A percentile compares a stretch with the other conserved stretches of the same genome.
Evolutionary conservation across 2,329 filamentous ascomycete genomes (phyloP).

Genomic region (Tolypocladium paradoxum): DNA sequence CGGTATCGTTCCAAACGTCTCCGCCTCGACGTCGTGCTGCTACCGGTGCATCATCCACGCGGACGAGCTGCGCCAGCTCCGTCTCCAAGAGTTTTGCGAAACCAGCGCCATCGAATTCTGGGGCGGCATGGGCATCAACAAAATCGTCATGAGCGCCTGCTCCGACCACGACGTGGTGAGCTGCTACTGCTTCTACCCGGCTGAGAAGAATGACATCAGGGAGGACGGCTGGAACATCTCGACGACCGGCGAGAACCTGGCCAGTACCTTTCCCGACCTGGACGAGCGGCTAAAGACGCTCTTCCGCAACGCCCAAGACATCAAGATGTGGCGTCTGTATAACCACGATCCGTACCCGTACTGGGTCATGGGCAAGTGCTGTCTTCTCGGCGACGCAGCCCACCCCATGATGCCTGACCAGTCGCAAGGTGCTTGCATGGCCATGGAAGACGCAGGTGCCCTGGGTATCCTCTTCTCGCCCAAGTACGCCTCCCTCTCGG

Average conservation of each 20-base stretch:
- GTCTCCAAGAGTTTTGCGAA: constrained; percentile 45
- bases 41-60: constrained; percentile 49
- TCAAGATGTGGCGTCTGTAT: constrained; percentile 48
- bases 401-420: constrained; percentile 60
- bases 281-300: constrained; percentile 43
- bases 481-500: constrained; percentile 24
- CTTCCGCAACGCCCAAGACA: constrained; percentile 45
- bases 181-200: constrained; percentile 57
- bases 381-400: constrained; percentile 51
- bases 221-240: constrained; percentile 44
- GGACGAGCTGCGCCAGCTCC: constrained; percentile 39
- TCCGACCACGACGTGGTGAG: constrained; percentile 47
- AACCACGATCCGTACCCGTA: constrained; percentile 37
- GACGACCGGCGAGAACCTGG: constrained; percentile 39
- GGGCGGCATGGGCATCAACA: constrained; percentile 50
- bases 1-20: constrained; percentile 42
- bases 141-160: constrained; percentile 57
- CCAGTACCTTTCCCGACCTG: constrained; percentile 45
- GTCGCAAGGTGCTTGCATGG: constrained; percentile 55
- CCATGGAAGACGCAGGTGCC: constrained; percentile 51
- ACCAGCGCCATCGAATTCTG: constrained; percentile 52
- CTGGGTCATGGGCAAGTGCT: constrained; percentile 34
- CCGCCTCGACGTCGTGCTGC: constrained; percentile 44
- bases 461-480: constrained; percentile 45
- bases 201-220: constrained; percentile 43